Base-by-base conservation (phyloP, 176 grass and related monocot genomes). In the Bolboschoenus planiculmis region DNA sequence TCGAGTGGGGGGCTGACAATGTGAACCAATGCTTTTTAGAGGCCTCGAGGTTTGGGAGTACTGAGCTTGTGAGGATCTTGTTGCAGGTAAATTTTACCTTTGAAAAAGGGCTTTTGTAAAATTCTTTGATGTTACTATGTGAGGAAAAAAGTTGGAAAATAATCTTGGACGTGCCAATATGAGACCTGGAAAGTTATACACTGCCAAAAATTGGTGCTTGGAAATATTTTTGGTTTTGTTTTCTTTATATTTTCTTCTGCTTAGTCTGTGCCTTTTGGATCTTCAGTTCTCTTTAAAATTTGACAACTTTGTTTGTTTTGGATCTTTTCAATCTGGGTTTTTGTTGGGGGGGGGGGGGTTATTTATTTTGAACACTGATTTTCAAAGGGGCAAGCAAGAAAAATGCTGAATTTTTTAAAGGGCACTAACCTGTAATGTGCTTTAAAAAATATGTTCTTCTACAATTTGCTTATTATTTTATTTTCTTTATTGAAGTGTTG, bases 1-100 rank as follows among this genome's bases (percentile, higher is more conserved):
- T 97, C 37, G 91, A 97, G 86, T 91, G 91, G 48, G 94, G 94
- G 0, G 94, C 94, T 9, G 94, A 93, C 55, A 97, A 97, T 85
- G 78, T 97, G 74, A 97, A 97, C 71, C 87, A 90, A 71, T 93
- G 91, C 73, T 93, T 97, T 74, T 83, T 93, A 50, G 89, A 91
- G 84, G 94, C 94, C 85, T 85, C 94, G 51, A 84, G 89, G 43
- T 93, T 93, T 86, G 94, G 94, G 53, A 91, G 94, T 83, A 97
- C 91, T 85, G 94, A 91, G 55, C 91, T 97, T 80, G 91, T 97
- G 44, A 84, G 85, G 79, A 97, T 97, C 83, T 85, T 97, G 64
- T 80, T 97, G n/a, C 78, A 97, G 91, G 94, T 97, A 92, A 92
- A 67, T 65, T 33, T 56, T 7, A 24, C 42, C 11, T 89, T 83